Percentiles rank a stretch among this genome's conserved stretches.
phyloP scores from a whole-genome alignment of 2,329 filamentous ascomycete species.

The Neofusicoccum umdonicola region DNA sequence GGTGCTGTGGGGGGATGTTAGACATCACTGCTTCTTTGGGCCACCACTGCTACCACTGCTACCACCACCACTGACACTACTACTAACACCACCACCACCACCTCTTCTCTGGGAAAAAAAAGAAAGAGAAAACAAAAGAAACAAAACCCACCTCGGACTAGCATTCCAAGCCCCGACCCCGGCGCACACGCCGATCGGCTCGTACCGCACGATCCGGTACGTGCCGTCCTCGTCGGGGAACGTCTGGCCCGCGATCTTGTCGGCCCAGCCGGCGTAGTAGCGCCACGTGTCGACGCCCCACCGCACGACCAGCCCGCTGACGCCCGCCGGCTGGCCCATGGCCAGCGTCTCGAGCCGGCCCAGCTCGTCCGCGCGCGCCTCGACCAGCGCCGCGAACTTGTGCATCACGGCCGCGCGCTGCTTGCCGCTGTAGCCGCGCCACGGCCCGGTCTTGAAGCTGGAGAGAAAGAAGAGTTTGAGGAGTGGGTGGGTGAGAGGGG shows the following conservation, averaged over 20 bases:
- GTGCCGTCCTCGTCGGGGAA: constrained; percentile 25
- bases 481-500: neutral
- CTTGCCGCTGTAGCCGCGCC: constrained; percentile 22
- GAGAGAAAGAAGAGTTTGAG: too few relatives aligned
- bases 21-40: neutral
- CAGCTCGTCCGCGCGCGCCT: constrained; percentile 21
- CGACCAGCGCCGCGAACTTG: constrained; percentile 23
- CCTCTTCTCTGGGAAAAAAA: too few relatives aligned
- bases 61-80: too few relatives aligned
- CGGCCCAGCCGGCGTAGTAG: constrained; percentile 29
- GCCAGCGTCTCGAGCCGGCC: constrained; percentile 21
- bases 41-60: too few relatives aligned
- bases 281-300: neutral
- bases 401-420: constrained; percentile 27
- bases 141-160: neutral
- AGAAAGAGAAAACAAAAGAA: too few relatives aligned
- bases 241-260: constrained; percentile 34
- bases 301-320: constrained; percentile 4
- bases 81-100: too few relatives aligned
- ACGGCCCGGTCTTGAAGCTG: constrained; percentile 16
- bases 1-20: constrained; percentile 3
- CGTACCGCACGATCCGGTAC: constrained; percentile 30
- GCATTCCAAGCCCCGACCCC: constrained; percentile 31
- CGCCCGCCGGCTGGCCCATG: constrained; percentile 23
- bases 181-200: constrained; percentile 31